phyloP scores from a whole-genome alignment of 2,329 filamentous ascomycete species.

The Pseudogymnoascus sp. region DNA sequence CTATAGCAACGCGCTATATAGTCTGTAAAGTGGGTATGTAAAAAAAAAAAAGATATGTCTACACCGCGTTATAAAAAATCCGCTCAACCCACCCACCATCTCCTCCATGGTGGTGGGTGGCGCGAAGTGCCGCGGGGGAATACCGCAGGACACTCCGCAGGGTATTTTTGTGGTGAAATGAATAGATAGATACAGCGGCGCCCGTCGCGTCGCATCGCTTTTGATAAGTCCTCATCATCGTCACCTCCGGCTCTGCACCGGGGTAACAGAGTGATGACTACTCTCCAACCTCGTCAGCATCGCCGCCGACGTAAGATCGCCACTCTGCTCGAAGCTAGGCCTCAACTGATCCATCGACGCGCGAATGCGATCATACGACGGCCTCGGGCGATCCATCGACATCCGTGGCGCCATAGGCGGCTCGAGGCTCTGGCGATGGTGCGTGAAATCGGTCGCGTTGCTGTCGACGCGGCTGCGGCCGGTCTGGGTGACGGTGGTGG shows the following conservation, averaged over 20 bases:
- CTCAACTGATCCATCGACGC: constrained; percentile 83
- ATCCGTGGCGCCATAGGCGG: constrained; percentile 34
- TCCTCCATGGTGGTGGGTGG: not conserved
- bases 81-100: not conserved
- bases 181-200: constrained; percentile 1
- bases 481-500: constrained; percentile 68
- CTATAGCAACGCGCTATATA: not conserved
- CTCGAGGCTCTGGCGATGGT: constrained; percentile 56
- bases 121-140: not conserved
- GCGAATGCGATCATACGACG: constrained; percentile 81
- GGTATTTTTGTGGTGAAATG: not conserved
- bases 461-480: constrained; percentile 82
- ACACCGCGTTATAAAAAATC: not conserved
- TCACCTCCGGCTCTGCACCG: constrained; percentile 17
- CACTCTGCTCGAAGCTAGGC: constrained; percentile 76
- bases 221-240: not conserved
- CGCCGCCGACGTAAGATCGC: constrained; percentile 85
- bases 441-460: constrained; percentile 84
- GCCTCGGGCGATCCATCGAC: constrained; percentile 61
- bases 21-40: not conserved
- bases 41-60: not conserved
- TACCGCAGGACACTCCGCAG: not conserved
- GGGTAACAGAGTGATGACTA: constrained; percentile 35
- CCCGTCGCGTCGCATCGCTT: not conserved
- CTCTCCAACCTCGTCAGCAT: constrained; percentile 79